Base-by-base conservation (phyloP, 2,329 filamentous ascomycete genomes). In the Coniella vitis region DNA sequence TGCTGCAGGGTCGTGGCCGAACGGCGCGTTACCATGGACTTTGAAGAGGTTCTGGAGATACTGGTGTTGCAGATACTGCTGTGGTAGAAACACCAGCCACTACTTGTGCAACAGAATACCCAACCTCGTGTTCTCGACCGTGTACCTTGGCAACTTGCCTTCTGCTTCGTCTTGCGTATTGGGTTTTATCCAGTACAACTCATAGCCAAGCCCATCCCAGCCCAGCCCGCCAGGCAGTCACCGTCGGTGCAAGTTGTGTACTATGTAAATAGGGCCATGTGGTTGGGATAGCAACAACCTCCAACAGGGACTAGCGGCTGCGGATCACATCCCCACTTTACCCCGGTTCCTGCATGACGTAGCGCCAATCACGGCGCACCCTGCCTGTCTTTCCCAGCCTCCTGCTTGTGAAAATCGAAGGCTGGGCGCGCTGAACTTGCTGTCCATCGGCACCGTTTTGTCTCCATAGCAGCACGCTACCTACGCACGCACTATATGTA, bases 331-430 rank as follows among this genome's bases (percentile, higher is more conserved):
- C 25, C n/a, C 14, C 36, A 36, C 43, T 17, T 40, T 38, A 13
- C 37, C 41, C 22, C 47, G 47, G 47, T 53, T 50, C 51, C 51
- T 53, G 51, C 51, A 47, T 52, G 50, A 52, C 50, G 50, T 52
- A 52, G 42, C 42, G 29, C 39, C 36, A 37, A 22, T 17, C 45
- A 51, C 35, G 31, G 21, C 21, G 7, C 43, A n/a, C 35, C 14
- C 29, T n/a, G 34, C 19, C 19, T 4, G 36, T 20, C 10, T 46
- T n/a, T 29, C 43, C 44, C 44, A 46, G 44, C 44, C 44, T 46
- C 44, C 44, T 16, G 16, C 35, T 22, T 21, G 13, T n/a, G 16
- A 38, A 38, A 46, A 38, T 29, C 35, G 45, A 38, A 39, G 45
- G 45, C 45, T 29, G 45, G 45, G 20, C 10, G 5, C 25, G 5